Conservation (phyloP, 2,329 filamentous ascomycete genomes). For the Fusarium piperis region DNA sequence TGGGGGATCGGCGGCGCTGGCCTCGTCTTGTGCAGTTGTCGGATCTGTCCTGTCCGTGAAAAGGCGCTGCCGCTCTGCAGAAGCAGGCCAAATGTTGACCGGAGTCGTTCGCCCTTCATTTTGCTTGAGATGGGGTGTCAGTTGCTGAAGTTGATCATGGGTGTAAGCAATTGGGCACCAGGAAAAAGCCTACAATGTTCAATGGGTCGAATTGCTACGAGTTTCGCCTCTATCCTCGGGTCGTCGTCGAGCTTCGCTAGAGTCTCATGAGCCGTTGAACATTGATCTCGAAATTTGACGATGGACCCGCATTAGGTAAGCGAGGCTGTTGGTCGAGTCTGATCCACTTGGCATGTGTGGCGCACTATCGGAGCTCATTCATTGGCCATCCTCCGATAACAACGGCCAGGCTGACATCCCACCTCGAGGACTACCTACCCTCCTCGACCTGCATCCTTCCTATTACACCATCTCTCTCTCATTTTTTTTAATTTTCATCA, state of each 20-base stretch:
- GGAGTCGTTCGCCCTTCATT: slow-evolving; percentile 48
- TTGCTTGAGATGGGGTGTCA: slow-evolving; percentile 25
- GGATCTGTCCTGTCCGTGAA: slow-evolving; percentile 48
- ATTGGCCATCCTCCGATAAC: slow-evolving; percentile 31
- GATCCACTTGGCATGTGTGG: slow-evolving; percentile 12
- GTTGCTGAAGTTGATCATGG: neutral
- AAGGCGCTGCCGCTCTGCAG: slow-evolving; percentile 45
- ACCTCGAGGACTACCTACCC: slow-evolving; percentile 19
- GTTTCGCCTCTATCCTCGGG: slow-evolving; percentile 27
- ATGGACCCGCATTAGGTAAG: slow-evolving; percentile 45
- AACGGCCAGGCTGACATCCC: slow-evolving; percentile 36
- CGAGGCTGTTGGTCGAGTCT: slow-evolving; percentile 39
- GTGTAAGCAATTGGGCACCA: neutral
- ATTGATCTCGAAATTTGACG: slow-evolving; percentile 45
- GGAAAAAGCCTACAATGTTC: slow-evolving; percentile 26
- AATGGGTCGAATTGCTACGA: slow-evolving; percentile 34
- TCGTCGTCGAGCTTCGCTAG: slow-evolving; percentile 30
- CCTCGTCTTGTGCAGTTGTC: slow-evolving; percentile 56
- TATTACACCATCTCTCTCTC: slow-evolving; percentile 1
- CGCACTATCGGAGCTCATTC: neutral
- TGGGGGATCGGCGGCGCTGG: slow-evolving; percentile 62
- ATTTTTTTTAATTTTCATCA: slow-evolving; percentile 9
- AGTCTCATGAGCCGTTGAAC: slow-evolving; percentile 25
- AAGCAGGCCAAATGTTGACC: slow-evolving; percentile 46
- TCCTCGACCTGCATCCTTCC: slow-evolving; percentile 27